Conservation (phyloP, 2,329 filamentous ascomycete species). For the Neocucurbitaria cava region DNA sequence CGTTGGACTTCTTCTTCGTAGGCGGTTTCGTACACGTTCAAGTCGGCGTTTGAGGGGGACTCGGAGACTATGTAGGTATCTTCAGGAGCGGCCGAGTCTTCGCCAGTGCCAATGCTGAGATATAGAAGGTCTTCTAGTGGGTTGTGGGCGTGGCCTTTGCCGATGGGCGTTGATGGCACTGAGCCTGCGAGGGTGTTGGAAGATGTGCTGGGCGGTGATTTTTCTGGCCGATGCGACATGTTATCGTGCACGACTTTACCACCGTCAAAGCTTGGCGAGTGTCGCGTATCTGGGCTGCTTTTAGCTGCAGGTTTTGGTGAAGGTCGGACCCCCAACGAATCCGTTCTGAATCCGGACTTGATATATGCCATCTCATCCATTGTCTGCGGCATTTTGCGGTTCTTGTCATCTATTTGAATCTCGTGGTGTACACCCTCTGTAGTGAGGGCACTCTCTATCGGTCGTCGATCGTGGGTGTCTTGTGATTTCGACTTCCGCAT, state of each 20-base stretch:
- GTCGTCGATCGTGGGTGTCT: slow-evolving; percentile 59
- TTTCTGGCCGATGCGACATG: slow-evolving; percentile 40
- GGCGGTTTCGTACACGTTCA: slow-evolving; percentile 86
- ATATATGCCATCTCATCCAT: slow-evolving; percentile 30
- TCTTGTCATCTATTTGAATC: slow-evolving; percentile 46
- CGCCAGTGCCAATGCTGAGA: slow-evolving; percentile 77
- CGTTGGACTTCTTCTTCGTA: slow-evolving; percentile 82
- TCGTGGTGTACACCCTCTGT: slow-evolving; percentile 62
- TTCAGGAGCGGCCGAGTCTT: slow-evolving; percentile 45
- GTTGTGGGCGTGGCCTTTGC: slow-evolving; percentile 68
- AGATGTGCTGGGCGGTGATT: slow-evolving; percentile 28
- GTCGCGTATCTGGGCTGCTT: slow-evolving; percentile 28
- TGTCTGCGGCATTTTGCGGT: slow-evolving; percentile 23
- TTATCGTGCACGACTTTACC: slow-evolving; percentile 40
- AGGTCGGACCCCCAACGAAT: slow-evolving; percentile 8
- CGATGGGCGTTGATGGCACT: slow-evolving; percentile 39
- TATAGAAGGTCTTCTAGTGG: slow-evolving; percentile 70
- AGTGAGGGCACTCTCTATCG: slow-evolving; percentile 59
- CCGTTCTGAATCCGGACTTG: slow-evolving; percentile 23
- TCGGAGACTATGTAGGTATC: slow-evolving; percentile 71
- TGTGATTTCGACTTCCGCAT: slow-evolving; percentile 57
- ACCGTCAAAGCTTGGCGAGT: slow-evolving; percentile 21
- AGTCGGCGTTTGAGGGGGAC: slow-evolving; percentile 82
- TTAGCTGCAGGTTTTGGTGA: slow-evolving; percentile 12
- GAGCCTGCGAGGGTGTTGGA: slow-evolving; percentile 21